These are phyloP conservation scores for Cyclocybe aegerita DNA, from an alignment of 768 basidiomycete species.

Conservation along the genomic window DNA sequence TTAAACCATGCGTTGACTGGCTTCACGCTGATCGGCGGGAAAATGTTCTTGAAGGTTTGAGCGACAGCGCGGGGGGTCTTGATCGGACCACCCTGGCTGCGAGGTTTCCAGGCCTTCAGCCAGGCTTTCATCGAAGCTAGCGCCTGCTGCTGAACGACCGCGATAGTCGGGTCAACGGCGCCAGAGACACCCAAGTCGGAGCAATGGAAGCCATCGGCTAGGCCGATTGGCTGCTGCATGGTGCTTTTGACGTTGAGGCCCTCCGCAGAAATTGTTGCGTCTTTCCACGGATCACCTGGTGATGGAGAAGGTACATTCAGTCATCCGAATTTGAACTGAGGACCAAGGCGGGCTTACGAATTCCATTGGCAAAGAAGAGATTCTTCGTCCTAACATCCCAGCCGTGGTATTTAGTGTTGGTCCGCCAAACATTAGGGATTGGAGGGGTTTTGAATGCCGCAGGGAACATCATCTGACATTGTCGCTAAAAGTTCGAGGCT, in stretches of 20 bases:
- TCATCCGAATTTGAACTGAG: neutral
- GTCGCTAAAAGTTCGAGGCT: constrained; percentile 41
- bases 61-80: constrained; percentile 11
- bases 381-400: constrained; percentile 60
- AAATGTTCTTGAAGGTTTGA: constrained; percentile 5
- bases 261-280: constrained; percentile 64
- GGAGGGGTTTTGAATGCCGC: constrained; percentile 51
- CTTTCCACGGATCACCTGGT: constrained; percentile 72
- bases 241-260: constrained; percentile 46
- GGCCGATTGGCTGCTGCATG: constrained; percentile 51
- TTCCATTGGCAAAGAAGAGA: constrained; percentile 71
- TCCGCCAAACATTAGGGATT: constrained; percentile 37
- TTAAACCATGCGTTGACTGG: constrained; percentile 37
- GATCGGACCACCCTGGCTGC: constrained; percentile 4
- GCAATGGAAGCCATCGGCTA: constrained; percentile 66
- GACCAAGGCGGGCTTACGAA: constrained; percentile 40
- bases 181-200: constrained; percentile 54
- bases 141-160: constrained; percentile 51
- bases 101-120: constrained; percentile 37
- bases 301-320: neutral
- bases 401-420: constrained; percentile 54
- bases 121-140: constrained; percentile 55
- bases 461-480: constrained; percentile 70
- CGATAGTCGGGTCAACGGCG: constrained; percentile 47
- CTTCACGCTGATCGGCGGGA: constrained; percentile 16